Percentiles rank a stretch among this genome's conserved stretches.
Conservation (phyloP, 208 protist genomes). For the Trypanosoma avium region DNA sequence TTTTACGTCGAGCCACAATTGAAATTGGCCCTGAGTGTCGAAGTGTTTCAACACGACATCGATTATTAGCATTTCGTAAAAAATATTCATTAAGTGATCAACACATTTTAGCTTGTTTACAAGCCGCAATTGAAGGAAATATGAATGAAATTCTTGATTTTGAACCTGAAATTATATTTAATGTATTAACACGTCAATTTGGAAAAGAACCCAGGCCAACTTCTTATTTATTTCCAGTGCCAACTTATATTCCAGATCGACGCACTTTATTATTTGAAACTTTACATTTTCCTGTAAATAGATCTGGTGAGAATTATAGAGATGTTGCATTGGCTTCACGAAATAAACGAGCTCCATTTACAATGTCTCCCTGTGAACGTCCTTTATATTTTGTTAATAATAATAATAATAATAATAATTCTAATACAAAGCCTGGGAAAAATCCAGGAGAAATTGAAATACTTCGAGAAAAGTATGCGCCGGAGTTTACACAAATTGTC, state of each 20-base stretch:
- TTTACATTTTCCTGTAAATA: conserved; percentile 34
- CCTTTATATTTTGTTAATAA: conserved; percentile 39
- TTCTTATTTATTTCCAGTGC: conserved; percentile 43
- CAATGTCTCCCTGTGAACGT: conserved; percentile 65
- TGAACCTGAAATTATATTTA: conserved; percentile 67
- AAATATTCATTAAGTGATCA: conserved; percentile 43
- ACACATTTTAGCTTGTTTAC: conserved; percentile 34
- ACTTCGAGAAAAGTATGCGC: conserved; percentile 76
- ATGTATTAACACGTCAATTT: conserved; percentile 35
- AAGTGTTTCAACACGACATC: conserved; percentile 45
- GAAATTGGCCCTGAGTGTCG: conserved; percentile 66
- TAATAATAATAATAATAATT: too few species aligned
- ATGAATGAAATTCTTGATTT: conserved; percentile 49
- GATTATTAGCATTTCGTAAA: conserved; percentile 47
- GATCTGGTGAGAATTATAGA: conserved; percentile 2
- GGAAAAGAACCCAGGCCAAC: conserved; percentile 45
- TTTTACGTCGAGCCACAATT: conserved; percentile 50
- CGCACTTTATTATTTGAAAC: conserved; percentile 49
- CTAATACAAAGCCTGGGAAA: conserved; percentile 14
- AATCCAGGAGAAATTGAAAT: conserved; percentile 67
- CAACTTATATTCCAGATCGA: conserved; percentile 34
- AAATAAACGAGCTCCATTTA: conserved; percentile 43
- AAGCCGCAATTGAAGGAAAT: conserved; percentile 18
- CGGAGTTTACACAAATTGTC: conserved; percentile 80
- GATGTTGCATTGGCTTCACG: conserved; percentile 36